Base-by-base conservation (phyloP, 1,284 basidiomycete genomes). In the Rhodotorula sp. region DNA sequence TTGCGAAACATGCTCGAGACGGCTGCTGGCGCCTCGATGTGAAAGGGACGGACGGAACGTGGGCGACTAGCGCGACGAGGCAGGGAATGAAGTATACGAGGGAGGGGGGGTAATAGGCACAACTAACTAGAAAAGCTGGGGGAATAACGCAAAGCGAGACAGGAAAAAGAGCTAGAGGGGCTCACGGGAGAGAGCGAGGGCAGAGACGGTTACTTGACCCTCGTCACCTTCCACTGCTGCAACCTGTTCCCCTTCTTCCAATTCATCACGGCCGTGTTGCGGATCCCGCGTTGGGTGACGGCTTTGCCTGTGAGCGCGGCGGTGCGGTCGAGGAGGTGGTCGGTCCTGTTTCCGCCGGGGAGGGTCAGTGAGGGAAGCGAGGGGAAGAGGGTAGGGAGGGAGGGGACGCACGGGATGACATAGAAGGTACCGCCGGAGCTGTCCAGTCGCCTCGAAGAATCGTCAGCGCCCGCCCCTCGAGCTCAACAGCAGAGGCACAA, bases 241-340 rank as follows among this genome's bases (percentile, higher is more conserved):
- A 36, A 44, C 30, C 53, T 54, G 53, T 62, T 46, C 17, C 52
- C 61, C 53, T 54, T 62, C 44, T 55, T 47, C 53, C 52, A 62
- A 44, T 54, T 15, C 44, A 32, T n/a, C 30, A 54, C 24, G 20
- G 22, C 52, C 44, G 52, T 63, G 29, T 63, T 66, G 44, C 52
- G 59, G 64, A 60, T 58, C 6, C 52, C 44, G 29, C 52, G 49
- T 5, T 60, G 58, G 24, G 39, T 62, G 57, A 68, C 59, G 10
- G 11, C 10, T 53, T 63, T 66, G 29, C 66, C 66, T 19, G 66
- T 68, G 3, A 72, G 56, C 4, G 67, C 67, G 1, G 58, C 59
- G 27, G 64, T 52, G 51, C 64, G 64, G 49, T 70, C 68, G 34
- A 70, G 53, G 4, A 70, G 39, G 44, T 70, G 68, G 55, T 70